phyloP scores from a whole-genome alignment of 2,329 filamentous ascomycete genomes.

The Lasiodiplodia theobromae region DNA sequence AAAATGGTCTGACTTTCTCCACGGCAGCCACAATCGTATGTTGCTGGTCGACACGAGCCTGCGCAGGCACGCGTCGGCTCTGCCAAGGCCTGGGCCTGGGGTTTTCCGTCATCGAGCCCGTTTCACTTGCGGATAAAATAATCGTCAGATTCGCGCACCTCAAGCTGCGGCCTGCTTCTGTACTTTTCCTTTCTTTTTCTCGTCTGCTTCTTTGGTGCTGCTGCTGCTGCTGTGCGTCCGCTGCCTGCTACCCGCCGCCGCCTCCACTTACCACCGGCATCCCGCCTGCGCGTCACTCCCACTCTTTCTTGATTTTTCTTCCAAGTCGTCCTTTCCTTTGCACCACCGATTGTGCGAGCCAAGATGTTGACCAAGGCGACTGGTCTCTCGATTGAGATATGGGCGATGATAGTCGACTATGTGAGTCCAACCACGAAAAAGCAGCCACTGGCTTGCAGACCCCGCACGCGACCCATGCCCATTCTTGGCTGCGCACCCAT shows the following conservation, averaged over 20 bases:
- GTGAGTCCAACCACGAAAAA: conserved; percentile 8
- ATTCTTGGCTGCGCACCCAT: conserved; percentile 10
- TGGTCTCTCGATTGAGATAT: conserved; percentile 46
- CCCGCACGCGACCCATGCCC: conserved; percentile 31
- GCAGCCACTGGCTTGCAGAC: conserved; percentile 25
- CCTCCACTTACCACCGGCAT: neutral
- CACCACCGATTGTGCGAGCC: conserved; percentile 2
- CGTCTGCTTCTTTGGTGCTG: neutral
- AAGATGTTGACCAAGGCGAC: conserved; percentile 44
- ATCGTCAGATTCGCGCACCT: conserved; percentile 6
- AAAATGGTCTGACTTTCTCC: conserved; percentile 26
- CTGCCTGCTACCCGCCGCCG: conserved; percentile 4
- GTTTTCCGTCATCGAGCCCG: conserved; percentile 9
- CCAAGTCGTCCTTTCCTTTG: neutral
- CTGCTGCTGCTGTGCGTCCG: neutral
- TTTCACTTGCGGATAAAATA: conserved; percentile 26
- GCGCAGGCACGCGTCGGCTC: conserved; percentile 6
- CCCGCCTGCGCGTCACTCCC: conserved; percentile 2
- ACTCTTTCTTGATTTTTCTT: neutral
- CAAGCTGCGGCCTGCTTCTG: neutral
- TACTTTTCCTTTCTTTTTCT: neutral
- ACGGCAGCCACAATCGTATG: conserved; percentile 27
- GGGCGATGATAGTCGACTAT: conserved; percentile 30
- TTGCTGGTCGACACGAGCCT: conserved; percentile 8
- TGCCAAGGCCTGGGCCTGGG: conserved; percentile 17